phyloP scores from a whole-genome alignment of 495 filamentous ascomycete genomes.

The Neurospora discreta region DNA sequence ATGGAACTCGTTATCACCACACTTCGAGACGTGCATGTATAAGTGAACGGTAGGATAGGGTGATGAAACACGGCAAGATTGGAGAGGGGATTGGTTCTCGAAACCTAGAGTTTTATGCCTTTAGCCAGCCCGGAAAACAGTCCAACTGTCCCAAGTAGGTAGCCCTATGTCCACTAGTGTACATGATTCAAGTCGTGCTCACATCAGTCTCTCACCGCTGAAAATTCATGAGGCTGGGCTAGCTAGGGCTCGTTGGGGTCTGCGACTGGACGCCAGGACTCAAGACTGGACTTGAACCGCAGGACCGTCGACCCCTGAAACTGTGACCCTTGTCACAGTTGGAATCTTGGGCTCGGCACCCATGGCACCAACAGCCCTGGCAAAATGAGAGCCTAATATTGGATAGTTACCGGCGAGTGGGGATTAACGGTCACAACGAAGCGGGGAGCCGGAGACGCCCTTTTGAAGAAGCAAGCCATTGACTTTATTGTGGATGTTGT shows the following conservation, averaged over 20 bases:
- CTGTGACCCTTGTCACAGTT: background rate
- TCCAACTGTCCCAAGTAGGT: background rate
- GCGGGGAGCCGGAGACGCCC: background rate
- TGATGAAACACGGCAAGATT: background rate
- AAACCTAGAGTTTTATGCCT: background rate
- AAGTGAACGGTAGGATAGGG: background rate
- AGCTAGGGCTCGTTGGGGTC: background rate
- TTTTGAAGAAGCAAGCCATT: background rate
- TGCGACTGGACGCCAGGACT: background rate
- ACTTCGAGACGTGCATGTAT: background rate
- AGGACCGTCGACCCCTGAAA: background rate
- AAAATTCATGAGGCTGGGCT: background rate
- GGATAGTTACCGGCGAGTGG: background rate
- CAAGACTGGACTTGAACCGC: background rate
- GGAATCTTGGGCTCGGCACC: background rate
- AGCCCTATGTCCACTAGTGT: background rate
- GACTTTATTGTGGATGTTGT: background rate
- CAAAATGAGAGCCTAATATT: background rate
- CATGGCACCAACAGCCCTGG: background rate
- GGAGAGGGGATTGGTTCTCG: background rate
- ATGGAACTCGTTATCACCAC: background rate
- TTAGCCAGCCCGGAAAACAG: background rate
- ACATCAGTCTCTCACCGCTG: background rate
- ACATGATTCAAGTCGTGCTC: background rate
- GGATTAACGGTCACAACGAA: background rate